Base-by-base conservation (phyloP, 73 alveolate species). In the Tetrahymena malaccensis region DNA sequence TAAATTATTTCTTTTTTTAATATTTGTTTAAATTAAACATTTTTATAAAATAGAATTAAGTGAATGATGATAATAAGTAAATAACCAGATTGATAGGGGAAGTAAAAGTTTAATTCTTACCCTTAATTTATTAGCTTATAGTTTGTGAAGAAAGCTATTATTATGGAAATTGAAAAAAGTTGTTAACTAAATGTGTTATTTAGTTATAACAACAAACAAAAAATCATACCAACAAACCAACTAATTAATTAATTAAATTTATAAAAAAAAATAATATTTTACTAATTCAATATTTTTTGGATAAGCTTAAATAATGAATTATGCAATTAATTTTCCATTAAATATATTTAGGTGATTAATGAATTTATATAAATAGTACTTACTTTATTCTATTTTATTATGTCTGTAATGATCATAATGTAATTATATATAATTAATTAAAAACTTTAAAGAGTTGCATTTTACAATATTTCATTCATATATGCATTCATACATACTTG, bases 131-230 rank as follows among this genome's bases (percentile, higher is more conserved):
- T 93, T 98, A 98, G 94, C 96, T 98, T 96, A 98, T 98, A 33
- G 99, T 98, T 37, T 98, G 99, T 94, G 99, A 98, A 94, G 99
- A 98, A 56, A 84, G 98, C 25, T 98, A 97, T 97, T 98, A 97
- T 97, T 98, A 98, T 96, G 94, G 96, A 55, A 93, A 50, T 84
- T 70, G 89, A 70, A 19, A 19, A 33, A 70, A 9, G 25, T 10
- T 27, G 19, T 70, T 70, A 0, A 27, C 89, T n/a, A 70, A 0
- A 4, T 25, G 9, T n/a, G 22, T n/a, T 27, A 19, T 21, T 70
- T n/a, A n/a, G n/a, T n/a, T n/a, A n/a, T n/a, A n/a, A n/a, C n/a
- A n/a, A n/a, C n/a, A n/a, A n/a, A n/a, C n/a, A n/a, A n/a, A n/a
- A n/a, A n/a, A n/a, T n/a, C n/a, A n/a, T n/a, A n/a, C n/a, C n/a